phyloP scores from a whole-genome alignment of 768 basidiomycete species.

The Leccinum longicurvipes region DNA sequence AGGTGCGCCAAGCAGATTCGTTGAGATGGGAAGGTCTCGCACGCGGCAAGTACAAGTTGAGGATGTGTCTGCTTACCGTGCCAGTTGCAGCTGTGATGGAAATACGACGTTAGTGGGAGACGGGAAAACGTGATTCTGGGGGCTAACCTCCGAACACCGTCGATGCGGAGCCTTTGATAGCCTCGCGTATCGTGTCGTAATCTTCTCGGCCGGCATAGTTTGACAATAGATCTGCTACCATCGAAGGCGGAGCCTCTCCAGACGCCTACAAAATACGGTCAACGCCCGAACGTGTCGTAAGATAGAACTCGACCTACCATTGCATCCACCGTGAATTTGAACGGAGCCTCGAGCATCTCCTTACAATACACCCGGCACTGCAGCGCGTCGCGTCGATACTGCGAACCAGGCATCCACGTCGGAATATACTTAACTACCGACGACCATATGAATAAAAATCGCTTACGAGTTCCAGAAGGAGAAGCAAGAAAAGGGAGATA shows the following conservation, averaged over 20 bases:
- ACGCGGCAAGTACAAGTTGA: neutral
- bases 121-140: neutral
- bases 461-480: neutral
- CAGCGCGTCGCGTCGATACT: slow-evolving; percentile 1
- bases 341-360: slow-evolving; percentile 13
- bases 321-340: neutral
- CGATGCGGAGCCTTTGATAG: neutral
- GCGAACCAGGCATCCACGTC: slow-evolving; percentile 5
- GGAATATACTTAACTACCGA: slow-evolving; percentile 6
- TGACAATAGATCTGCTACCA: neutral
- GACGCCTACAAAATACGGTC: neutral
- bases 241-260: neutral
- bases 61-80: neutral
- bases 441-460: neutral
- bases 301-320: neutral
- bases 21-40: neutral
- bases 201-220: neutral
- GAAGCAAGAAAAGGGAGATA: neutral
- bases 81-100: neutral
- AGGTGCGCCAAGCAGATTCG: neutral
- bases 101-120: neutral
- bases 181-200: neutral
- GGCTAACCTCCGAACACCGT: slow-evolving; percentile 5
- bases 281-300: neutral
- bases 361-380: slow-evolving; percentile 17